Base-by-base conservation (phyloP, 805 yeast genomes). In the Candida ficus region DNA sequence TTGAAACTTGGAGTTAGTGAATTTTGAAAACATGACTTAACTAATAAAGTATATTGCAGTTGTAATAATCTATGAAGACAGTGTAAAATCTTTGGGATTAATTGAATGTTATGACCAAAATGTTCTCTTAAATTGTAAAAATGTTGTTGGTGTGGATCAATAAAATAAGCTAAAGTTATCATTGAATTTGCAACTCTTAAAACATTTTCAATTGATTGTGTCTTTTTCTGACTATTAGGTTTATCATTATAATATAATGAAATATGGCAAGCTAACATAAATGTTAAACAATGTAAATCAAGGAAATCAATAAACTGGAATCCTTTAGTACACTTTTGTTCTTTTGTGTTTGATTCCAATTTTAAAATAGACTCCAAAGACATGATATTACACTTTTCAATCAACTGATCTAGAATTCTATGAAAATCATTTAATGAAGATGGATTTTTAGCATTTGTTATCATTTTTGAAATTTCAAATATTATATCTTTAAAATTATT, bases 1-100 rank as follows among this genome's bases (percentile, higher is more conserved):
- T 43, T 43, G 16, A 32, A 33, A 16, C 13, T 29, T 12, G 43
- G 20, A 6, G 17, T 19, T 11, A 33, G 5, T 8, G 32, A 29
- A 20, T 28, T 21, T 22, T 39, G 38, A n/a, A 39, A 36, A 13
- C 22, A 35, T 3, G 39, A 21, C 18, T 38, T 39, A 7, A 29
- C 21, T 22, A 38, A 25, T 6, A 43, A 14, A 13, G 41, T 39
- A 27, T 38, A 43, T n/a, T 43, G 46, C 7, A 39, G 14, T 16
- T 43, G 41, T 16, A 29, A 21, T 4, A 30, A 28, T 17, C 46
- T 32, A 13, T 43, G 46, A 10, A 43, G 28, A 14, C 33, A 21
- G n/a, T 43, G 43, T n/a, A 43, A n/a, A 22, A 43, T 43, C n/a
- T 30, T 43, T 33, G 46, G 43, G 10, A 43, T 33, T 14, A 43